Evolutionary conservation across 108 stramenopile genomes (phyloP).

Genomic region (Pseudonitzschia multiseries): DNA sequence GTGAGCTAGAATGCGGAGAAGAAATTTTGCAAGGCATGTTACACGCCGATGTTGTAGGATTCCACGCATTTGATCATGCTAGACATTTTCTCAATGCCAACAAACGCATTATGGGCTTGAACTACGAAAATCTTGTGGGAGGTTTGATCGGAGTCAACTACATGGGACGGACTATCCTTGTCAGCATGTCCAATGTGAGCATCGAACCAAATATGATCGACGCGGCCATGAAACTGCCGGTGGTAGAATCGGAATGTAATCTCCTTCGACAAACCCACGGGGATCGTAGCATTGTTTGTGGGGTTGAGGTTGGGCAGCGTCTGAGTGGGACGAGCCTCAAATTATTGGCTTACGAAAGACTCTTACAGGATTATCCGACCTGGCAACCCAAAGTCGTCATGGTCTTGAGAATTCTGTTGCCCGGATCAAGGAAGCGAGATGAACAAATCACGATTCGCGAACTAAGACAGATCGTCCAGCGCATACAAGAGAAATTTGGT

Average conservation of each 20-base stretch:
- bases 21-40: constrained; percentile 93
- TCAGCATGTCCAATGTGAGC: constrained; percentile 97
- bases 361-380: constrained; percentile 89
- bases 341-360: constrained; percentile 92
- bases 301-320: constrained; percentile 92
- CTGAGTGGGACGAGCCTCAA: constrained; percentile 93
- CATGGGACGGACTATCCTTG: constrained; percentile 89
- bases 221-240: constrained; percentile 61
- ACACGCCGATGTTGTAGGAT: constrained; percentile 98
- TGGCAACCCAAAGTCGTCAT: constrained; percentile 92
- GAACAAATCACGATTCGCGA: constrained; percentile 80
- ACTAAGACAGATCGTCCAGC: constrained; percentile 70
- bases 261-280: constrained; percentile 65
- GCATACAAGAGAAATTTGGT: constrained; percentile 83
- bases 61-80: constrained; percentile 99
- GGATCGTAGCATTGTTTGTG: constrained; percentile 84
- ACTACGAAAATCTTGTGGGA: constrained; percentile 83
- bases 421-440: constrained; percentile 81
- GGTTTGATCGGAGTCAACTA: constrained; percentile 95
- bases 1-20: constrained; percentile 93
- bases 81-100: constrained; percentile 98
- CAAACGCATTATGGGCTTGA: constrained; percentile 97
- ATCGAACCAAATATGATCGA: constrained; percentile 91
- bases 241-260: constrained; percentile 52
- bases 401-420: constrained; percentile 88